Evolutionary conservation across 2,329 filamentous ascomycete species (phyloP).

Genomic region (Pseudogymnoascus destructans): DNA sequence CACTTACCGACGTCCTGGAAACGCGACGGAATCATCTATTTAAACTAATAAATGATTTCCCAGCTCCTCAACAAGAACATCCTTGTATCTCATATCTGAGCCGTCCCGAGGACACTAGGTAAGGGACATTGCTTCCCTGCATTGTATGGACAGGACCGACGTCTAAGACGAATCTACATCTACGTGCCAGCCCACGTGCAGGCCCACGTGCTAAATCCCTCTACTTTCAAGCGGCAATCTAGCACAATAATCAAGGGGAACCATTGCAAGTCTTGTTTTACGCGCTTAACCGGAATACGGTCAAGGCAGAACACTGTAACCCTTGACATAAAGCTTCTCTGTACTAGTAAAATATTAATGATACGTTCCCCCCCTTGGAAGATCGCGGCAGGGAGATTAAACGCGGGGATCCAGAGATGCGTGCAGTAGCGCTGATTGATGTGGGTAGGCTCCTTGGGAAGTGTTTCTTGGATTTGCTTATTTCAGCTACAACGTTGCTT

Average conservation of each 20-base stretch:
- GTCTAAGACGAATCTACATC: neutral
- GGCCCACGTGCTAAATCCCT: neutral
- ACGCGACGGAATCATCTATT: neutral
- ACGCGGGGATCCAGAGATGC: neutral
- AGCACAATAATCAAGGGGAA: neutral
- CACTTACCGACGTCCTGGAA: neutral
- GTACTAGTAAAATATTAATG: neutral
- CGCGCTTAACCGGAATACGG: neutral
- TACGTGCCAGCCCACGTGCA: neutral
- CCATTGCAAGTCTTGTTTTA: neutral
- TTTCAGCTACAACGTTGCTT: neutral
- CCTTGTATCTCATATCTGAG: neutral
- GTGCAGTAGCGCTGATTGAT: neutral
- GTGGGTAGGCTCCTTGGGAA: no score
- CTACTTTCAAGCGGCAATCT: neutral
- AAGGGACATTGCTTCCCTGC: neutral
- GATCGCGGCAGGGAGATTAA: neutral
- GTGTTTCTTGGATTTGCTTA: neutral
- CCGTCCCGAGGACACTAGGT: neutral
- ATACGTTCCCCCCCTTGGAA: neutral
- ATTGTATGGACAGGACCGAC: neutral
- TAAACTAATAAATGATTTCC: neutral
- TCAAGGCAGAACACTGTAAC: neutral
- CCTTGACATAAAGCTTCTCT: neutral
- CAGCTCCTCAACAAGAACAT: neutral